Percentiles rank a stretch among this genome's conserved stretches.
Conservation (phyloP, 306 rosid genomes). For the Prunus davidiana region DNA sequence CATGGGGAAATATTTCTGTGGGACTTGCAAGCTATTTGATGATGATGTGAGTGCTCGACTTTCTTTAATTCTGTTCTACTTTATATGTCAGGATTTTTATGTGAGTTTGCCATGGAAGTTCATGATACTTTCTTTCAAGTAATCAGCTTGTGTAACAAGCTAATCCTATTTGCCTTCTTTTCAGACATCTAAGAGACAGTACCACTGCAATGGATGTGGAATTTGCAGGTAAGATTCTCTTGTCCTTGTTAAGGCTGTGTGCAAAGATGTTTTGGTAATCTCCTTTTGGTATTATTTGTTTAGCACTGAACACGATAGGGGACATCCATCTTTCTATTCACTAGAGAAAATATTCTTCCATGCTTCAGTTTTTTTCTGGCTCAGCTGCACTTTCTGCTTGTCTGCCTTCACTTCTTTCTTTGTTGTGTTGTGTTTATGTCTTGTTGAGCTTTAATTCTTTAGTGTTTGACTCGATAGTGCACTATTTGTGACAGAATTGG, state of each 20-base stretch:
- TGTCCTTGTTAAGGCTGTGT: background rate
- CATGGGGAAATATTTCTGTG: constrained; percentile 84
- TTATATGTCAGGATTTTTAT: background rate
- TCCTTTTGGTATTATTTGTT: background rate
- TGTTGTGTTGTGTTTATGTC: background rate
- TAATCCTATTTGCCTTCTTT: background rate
- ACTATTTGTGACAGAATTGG: constrained; percentile 56
- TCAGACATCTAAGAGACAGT: constrained; percentile 76
- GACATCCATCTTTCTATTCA: background rate
- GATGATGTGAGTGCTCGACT: constrained; percentile 63
- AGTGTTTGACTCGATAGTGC: background rate
- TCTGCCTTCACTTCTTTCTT: background rate
- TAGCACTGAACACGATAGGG: background rate
- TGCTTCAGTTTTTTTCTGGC: background rate
- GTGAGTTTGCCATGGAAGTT: background rate
- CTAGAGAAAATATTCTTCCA: background rate
- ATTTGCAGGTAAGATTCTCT: constrained; percentile 68
- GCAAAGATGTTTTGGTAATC: background rate
- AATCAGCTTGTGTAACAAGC: background rate
- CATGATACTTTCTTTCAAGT: background rate
- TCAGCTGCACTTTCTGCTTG: background rate
- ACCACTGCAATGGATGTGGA: constrained; percentile 85
- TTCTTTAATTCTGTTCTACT: background rate
- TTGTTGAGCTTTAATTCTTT: background rate
- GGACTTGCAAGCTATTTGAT: constrained; percentile 73